A percentile compares a stretch with the other conserved stretches of the same genome.
Evolutionary conservation across 2,329 filamentous ascomycete species (phyloP).

Genomic region (Venturia effusa): DNA sequence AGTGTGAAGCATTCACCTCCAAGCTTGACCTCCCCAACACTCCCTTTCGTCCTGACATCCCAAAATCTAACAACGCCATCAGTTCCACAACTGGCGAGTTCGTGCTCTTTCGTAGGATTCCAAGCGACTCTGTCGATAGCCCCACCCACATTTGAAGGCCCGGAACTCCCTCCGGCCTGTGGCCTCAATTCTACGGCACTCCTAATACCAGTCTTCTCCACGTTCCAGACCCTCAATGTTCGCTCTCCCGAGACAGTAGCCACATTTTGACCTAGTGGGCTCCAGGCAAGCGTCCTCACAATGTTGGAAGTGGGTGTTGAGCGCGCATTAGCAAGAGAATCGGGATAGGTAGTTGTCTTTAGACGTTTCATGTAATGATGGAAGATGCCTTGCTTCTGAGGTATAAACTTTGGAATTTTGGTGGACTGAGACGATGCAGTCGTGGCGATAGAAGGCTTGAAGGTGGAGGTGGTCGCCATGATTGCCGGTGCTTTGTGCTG

Average conservation of each 20-base stretch:
- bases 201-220: slow-evolving; percentile 61
- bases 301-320: slow-evolving; percentile 32
- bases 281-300: slow-evolving; percentile 82
- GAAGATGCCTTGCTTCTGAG: slow-evolving; percentile 61
- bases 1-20: slow-evolving; percentile 56
- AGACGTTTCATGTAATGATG: slow-evolving; percentile 53
- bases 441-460: background rate
- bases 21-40: slow-evolving; percentile 57
- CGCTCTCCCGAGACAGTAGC: slow-evolving; percentile 68
- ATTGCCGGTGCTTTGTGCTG: background rate
- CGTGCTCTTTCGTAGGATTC: slow-evolving; percentile 65
- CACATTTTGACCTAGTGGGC: slow-evolving; percentile 69
- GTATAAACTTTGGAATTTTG: slow-evolving; percentile 30
- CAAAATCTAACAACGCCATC: slow-evolving; percentile 70
- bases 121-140: slow-evolving; percentile 67
- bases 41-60: slow-evolving; percentile 65
- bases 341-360: slow-evolving; percentile 58
- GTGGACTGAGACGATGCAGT: background rate
- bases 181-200: slow-evolving; percentile 62
- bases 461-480: background rate
- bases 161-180: slow-evolving; percentile 42
- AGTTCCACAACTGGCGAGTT: slow-evolving; percentile 62
- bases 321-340: slow-evolving; percentile 18
- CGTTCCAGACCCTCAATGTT: slow-evolving; percentile 70
- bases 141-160: background rate